Evolutionary conservation across 2,329 filamentous ascomycete genomes (phyloP), one percentile per base, ranked within the genome.

Genomic region (Aspergillus ochraceus): DNA sequence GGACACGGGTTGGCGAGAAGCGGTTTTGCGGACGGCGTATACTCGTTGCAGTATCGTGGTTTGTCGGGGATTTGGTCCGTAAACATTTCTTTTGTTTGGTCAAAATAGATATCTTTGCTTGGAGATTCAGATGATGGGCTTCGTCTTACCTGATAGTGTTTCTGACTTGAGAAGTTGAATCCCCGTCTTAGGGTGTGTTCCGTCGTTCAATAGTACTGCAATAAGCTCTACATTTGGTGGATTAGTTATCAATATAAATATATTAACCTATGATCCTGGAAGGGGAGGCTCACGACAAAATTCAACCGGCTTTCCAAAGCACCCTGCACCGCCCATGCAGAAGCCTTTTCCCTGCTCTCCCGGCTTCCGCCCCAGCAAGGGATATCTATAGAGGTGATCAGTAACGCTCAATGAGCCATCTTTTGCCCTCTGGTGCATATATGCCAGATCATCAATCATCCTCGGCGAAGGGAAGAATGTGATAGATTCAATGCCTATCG

Each of bases 301-400:
- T 55, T 90, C 86, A 5, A 78, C 77, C 0, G 86, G 86, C 60
- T 79, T 79, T 0, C 84, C 84, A 68, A 85, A 90, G 58, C 84
- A 78, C 1, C 88, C 88, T 4, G 82, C 86, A 2, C 88, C 88
- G 11, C 85, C 88, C 55, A 82, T 69, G 88, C 80, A 73, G 87
- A 83, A n/a, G 83, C 71, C 0, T 60, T 59, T 4, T 75, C 74
- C 45, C 77, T 75, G 50, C 84, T 77, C 9, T 80, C 74, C 20
- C 78, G 71, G 0, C 10, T 20, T 9, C 11, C n/a, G 52, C 12
- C 12, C 39, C 20, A 57, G 6, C 5, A 42, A 24, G 8, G 55
- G 49, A n/a, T 42, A 51, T 14, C 55, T 22, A 24, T 52, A 32
- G 1, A 57, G 19, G n/a, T 57, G 55, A 22, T 57, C 49, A 9